These are phyloP conservation scores for Aspergillus diversus DNA, from an alignment of 495 filamentous ascomycete species.

Conservation along the genomic window DNA sequence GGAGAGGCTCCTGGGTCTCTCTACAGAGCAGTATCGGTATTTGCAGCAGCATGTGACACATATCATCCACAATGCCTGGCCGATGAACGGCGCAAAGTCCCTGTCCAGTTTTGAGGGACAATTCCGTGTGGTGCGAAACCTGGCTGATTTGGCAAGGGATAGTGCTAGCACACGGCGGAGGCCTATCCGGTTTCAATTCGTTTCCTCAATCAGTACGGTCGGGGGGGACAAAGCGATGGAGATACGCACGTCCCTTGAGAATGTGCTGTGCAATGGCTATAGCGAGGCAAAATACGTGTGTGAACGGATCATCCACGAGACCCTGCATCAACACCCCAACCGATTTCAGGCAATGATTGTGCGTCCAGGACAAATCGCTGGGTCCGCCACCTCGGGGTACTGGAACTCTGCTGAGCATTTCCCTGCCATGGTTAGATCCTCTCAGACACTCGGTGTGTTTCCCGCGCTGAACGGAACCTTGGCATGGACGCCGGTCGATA, in stretches of 20 bases:
- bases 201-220: conserved; percentile 58
- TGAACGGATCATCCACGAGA: conserved; percentile 54
- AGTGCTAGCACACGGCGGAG: conserved; percentile 25
- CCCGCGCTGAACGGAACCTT: conserved; percentile 48
- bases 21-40: conserved; percentile 35
- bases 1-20: conserved; percentile 50
- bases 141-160: conserved; percentile 49
- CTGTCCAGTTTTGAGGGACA: conserved; percentile 52
- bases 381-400: conserved; percentile 50
- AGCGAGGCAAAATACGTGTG: conserved; percentile 55
- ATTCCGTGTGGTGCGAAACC: conserved; percentile 50
- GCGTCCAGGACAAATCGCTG: conserved; percentile 54
- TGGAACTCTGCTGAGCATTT: conserved; percentile 59
- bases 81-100: conserved; percentile 52
- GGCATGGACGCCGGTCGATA: conserved; percentile 55
- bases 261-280: conserved; percentile 51
- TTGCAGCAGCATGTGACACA: conserved; percentile 52
- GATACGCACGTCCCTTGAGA: conserved; percentile 29
- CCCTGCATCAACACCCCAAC: conserved; percentile 46
- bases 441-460: conserved; percentile 47
- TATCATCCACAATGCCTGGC: conserved; percentile 63
- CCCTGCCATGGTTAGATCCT: conserved; percentile 53
- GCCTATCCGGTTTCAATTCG: conserved; percentile 52
- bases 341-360: conserved; percentile 49
- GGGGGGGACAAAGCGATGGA: conserved; percentile 40